A percentile compares a stretch with the other conserved stretches of the same genome.
phyloP scores from a whole-genome alignment of 768 basidiomycete species.

The Candolleomyces eurysporus region DNA sequence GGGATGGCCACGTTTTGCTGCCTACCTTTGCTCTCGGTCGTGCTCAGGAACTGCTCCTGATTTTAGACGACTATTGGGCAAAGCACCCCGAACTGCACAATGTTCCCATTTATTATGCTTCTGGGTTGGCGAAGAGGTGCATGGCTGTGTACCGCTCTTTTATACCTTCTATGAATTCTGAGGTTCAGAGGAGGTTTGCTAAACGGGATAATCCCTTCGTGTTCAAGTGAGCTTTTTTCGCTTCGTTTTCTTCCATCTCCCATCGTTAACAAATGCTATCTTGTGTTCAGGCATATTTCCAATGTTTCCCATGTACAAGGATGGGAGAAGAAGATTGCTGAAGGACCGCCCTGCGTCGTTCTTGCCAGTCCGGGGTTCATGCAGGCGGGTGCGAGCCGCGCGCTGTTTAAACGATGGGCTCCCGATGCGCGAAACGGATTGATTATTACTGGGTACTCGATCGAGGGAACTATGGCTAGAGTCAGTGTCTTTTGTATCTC shows the following conservation, averaged over 20 bases:
- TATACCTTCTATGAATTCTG: conserved; percentile 97
- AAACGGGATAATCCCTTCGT: conserved; percentile 97
- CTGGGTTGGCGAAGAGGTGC: conserved; percentile 91
- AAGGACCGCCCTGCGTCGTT: conserved; percentile 94
- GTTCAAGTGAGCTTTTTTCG: conserved; percentile 72
- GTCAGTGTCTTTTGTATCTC: conserved; percentile 62
- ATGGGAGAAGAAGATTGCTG: conserved; percentile 91
- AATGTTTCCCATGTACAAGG: conserved; percentile 82
- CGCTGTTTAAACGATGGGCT: conserved; percentile 94
- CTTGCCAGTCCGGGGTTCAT: conserved; percentile 97
- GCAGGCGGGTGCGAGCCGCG: conserved; percentile 87
- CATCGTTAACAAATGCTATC: background rate
- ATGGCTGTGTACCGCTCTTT: conserved; percentile 99
- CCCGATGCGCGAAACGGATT: conserved; percentile 94
- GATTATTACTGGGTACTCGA: conserved; percentile 94
- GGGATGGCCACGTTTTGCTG: conserved; percentile 91
- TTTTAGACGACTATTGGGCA: conserved; percentile 98
- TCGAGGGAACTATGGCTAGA: conserved; percentile 95
- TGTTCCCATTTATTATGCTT: conserved; percentile 95
- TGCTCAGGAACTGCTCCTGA: conserved; percentile 91
- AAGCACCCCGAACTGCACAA: conserved; percentile 93
- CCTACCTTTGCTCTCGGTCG: conserved; percentile 97
- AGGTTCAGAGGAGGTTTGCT: conserved; percentile 89
- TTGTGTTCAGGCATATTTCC: conserved; percentile 65
- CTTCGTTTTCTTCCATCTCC: background rate